Percentiles rank a stretch among this genome's conserved stretches.
phyloP scores from a whole-genome alignment of 2,329 filamentous ascomycete genomes.

The Fusarium nurragi region DNA sequence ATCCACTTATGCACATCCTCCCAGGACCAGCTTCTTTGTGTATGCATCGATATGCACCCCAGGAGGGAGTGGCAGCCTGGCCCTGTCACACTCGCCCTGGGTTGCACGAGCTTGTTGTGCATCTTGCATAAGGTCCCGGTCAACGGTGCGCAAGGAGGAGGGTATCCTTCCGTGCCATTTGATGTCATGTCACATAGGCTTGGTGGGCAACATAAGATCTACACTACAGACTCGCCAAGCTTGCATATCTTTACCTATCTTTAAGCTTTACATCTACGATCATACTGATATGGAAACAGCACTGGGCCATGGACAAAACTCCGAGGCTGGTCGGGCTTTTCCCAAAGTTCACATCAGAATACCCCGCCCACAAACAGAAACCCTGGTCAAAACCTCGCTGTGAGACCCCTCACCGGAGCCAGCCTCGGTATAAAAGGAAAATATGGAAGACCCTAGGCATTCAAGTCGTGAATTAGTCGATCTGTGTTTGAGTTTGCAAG shows the following conservation, averaged over 20 bases:
- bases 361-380: slow-evolving; percentile 11
- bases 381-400: slow-evolving; percentile 17
- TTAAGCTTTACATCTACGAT: neutral
- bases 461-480: neutral
- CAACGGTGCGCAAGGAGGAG: slow-evolving; percentile 40
- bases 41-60: slow-evolving; percentile 36
- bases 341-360: neutral
- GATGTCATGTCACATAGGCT: slow-evolving; percentile 21
- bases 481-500: slow-evolving; percentile 7
- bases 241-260: slow-evolving; percentile 7
- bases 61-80: slow-evolving; percentile 33
- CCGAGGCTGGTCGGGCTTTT: slow-evolving; percentile 5
- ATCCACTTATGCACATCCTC: slow-evolving; percentile 37
- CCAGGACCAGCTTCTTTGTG: slow-evolving; percentile 28
- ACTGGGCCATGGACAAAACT: slow-evolving; percentile 16
- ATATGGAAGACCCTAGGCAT: neutral
- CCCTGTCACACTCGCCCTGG: slow-evolving; percentile 35
- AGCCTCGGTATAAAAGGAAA: slow-evolving; percentile 4
- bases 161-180: slow-evolving; percentile 33
- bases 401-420: slow-evolving; percentile 4
- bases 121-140: slow-evolving; percentile 42
- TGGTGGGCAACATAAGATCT: slow-evolving; percentile 43
- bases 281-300: slow-evolving; percentile 16
- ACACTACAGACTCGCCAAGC: slow-evolving; percentile 35
- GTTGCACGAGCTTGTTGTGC: slow-evolving; percentile 42